phyloP scores from a whole-genome alignment of 2,329 filamentous ascomycete genomes.

The Chaetothyriales sp. region DNA sequence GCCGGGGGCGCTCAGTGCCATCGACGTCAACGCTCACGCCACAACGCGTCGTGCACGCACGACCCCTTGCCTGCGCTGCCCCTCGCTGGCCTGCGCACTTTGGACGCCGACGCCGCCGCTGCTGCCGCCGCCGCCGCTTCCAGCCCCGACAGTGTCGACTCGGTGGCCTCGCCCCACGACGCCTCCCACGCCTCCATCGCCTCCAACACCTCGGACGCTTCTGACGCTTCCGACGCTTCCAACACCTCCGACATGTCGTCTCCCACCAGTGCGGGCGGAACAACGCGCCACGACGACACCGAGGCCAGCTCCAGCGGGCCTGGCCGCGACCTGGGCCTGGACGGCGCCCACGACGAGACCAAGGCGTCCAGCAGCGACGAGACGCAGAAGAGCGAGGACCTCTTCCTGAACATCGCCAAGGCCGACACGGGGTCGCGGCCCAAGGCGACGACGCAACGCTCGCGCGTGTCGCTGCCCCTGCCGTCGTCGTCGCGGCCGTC shows the following conservation, averaged over 20 bases:
- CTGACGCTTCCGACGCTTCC: no score
- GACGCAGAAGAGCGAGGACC: constrained; percentile 29
- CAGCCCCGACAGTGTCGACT: neutral
- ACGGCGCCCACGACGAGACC: constrained; percentile 16
- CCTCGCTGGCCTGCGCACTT: neutral
- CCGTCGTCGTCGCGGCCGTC: constrained; percentile 11
- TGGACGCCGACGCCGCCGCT: neutral
- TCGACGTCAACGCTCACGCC: neutral
- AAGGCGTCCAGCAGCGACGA: constrained; percentile 26
- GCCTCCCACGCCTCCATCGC: no score
- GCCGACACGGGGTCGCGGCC: constrained; percentile 21
- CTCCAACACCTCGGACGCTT: no score
- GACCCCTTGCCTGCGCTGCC: neutral
- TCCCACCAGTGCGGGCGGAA: neutral
- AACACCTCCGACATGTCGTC: neutral
- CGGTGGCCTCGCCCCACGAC: neutral
- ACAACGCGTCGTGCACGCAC: neutral
- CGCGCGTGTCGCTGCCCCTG: constrained; percentile 17
- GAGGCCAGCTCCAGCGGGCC: neutral
- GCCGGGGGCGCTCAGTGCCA: neutral
- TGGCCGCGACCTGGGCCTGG: neutral
- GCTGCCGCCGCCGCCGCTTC: neutral
- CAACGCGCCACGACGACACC: neutral
- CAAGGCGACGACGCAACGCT: constrained; percentile 10
- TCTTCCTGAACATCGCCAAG: constrained; percentile 35